phyloP scores from a whole-genome alignment of 352 stramenopile species.

The Stephanocyclus meneghinianus region DNA sequence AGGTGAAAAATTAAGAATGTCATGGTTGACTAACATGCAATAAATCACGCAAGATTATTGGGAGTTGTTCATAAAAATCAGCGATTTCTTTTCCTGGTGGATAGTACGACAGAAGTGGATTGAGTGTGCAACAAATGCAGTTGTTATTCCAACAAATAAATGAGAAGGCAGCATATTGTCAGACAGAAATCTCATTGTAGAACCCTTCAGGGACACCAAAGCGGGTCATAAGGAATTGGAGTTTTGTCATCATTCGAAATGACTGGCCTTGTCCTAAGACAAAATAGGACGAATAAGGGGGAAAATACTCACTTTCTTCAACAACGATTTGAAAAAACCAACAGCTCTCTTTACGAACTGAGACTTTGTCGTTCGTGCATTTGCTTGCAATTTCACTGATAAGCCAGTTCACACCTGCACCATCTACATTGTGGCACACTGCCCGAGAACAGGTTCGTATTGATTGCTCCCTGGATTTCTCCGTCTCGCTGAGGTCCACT shows the following conservation, averaged over 20 bases:
- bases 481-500: slow-evolving; percentile 43
- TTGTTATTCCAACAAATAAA: neutral
- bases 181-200: slow-evolving; percentile 63
- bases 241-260: slow-evolving; percentile 37
- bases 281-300: slow-evolving; percentile 7
- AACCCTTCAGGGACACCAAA: slow-evolving; percentile 51
- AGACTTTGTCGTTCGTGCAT: slow-evolving; percentile 88
- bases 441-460: slow-evolving; percentile 58
- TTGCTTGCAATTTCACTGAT: slow-evolving; percentile 93
- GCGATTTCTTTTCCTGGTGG: slow-evolving; percentile 75
- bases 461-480: slow-evolving; percentile 57
- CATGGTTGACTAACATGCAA: slow-evolving; percentile 71
- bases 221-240: slow-evolving; percentile 49
- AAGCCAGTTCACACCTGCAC: slow-evolving; percentile 91
- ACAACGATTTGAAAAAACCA: slow-evolving; percentile 90
- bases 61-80: slow-evolving; percentile 91
- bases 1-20: neutral
- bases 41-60: slow-evolving; percentile 94
- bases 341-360: slow-evolving; percentile 88
- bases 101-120: slow-evolving; percentile 9
- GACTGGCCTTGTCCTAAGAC: neutral
- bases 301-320: slow-evolving; percentile 82
- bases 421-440: slow-evolving; percentile 85
- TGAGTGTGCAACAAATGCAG: neutral
- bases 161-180: slow-evolving; percentile 20